phyloP scores from a whole-genome alignment of 2,329 filamentous ascomycete genomes.

The Trichoderma arundinaceum region DNA sequence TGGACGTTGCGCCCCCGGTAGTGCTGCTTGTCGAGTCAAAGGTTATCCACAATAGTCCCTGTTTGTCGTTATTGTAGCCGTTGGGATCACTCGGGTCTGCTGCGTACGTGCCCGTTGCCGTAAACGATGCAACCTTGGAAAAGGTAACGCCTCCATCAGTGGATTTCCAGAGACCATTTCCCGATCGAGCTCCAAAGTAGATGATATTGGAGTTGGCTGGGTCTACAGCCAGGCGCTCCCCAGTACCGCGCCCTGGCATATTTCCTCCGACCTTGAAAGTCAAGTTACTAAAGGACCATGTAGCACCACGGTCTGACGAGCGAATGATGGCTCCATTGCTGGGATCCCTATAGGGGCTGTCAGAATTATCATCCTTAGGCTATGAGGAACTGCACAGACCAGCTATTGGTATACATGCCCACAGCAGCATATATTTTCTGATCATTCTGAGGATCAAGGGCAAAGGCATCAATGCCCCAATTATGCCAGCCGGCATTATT shows the following conservation, averaged over 20 bases:
- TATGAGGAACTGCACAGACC: background rate
- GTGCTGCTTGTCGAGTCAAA: conserved; percentile 23
- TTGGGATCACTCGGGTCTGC: conserved; percentile 18
- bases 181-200: conserved; percentile 23
- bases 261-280: conserved; percentile 25
- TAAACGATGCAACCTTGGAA: conserved; percentile 23
- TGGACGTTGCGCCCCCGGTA: conserved; percentile 10
- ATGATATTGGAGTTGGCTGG: conserved; percentile 24
- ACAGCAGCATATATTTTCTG: conserved; percentile 23
- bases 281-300: conserved; percentile 19
- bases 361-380: background rate
- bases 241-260: conserved; percentile 18
- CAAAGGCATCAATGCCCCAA: conserved; percentile 19
- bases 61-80: conserved; percentile 22
- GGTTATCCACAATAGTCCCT: conserved; percentile 20
- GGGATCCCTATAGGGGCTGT: conserved; percentile 15
- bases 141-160: conserved; percentile 24
- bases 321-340: conserved; percentile 24
- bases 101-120: conserved; percentile 10
- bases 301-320: conserved; percentile 23
- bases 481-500: conserved; percentile 22
- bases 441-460: conserved; percentile 22
- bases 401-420: conserved; percentile 25
- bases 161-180: conserved; percentile 26
- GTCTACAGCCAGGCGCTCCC: conserved; percentile 18